Evolutionary conservation across 331 rosid species (phyloP), one percentile per base, ranked within the genome.

Genomic region (Dryas integrifolia): DNA sequence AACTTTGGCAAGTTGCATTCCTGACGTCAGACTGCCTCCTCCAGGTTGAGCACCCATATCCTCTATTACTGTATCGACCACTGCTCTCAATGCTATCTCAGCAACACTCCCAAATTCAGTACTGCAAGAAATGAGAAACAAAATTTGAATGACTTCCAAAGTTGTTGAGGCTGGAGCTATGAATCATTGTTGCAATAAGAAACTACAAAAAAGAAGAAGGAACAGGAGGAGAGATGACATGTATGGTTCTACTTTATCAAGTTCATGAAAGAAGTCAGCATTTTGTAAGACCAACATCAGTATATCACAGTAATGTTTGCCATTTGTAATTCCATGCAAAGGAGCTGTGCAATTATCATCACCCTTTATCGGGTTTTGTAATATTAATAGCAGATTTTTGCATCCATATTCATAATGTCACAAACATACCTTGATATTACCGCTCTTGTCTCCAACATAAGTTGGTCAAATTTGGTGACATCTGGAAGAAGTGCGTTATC

Each of bases 351-450:
- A 57, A 45, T 64, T 67, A 67, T 58, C 52, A 44, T 16, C 59
- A 35, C 43, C 48, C 35, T 44, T 41, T 39, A 59, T 9, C 51
- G 0, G 69, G 72, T 73, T 74, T 70, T 67, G 5, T 67, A 64
- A 50, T 24, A 74, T 26, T 40, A 48, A 40, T 49, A 68, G 59
- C 53, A 79, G 45, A 72, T n/a, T 57, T 16, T 73, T 9, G 53
- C 46, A 59, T 45, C 9, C 46, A 5, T 57, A 53, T 30, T 30
- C 21, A 71, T 45, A 81, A 38, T 15, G 35, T 41, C 5, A 41
- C 15, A 41, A 38, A 15, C 74, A 18, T 85, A 95, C 99, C 99
- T 95, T 69, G 87, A 72, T 79, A 95, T 74, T 58, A 95, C 98
- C n/a, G 79, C 84, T 13, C 72, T 82, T 21, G 96, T 86, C 88